Conservation (phyloP, 805 yeast species). For the Babjeviella inositovora region DNA sequence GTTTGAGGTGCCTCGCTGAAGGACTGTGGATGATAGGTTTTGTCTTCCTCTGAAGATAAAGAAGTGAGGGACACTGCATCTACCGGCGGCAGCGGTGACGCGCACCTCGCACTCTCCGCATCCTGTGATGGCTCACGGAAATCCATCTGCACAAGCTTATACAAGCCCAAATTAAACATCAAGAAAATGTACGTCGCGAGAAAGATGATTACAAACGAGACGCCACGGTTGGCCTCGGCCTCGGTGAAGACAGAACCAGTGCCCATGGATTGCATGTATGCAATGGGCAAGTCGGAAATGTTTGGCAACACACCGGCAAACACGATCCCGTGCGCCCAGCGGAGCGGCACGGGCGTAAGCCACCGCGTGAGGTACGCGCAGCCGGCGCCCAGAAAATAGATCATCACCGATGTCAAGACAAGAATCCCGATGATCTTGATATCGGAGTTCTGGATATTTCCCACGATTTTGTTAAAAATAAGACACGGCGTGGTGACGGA, state of each 20-base stretch:
- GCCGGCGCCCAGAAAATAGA: constrained; percentile 31
- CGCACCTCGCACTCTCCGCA: neutral
- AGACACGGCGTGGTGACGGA: constrained; percentile 51
- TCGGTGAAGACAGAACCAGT: constrained; percentile 17
- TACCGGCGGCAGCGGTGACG: neutral
- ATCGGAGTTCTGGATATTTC: constrained; percentile 43
- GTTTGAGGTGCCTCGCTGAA: too few relatives aligned
- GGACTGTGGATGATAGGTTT: too few relatives aligned
- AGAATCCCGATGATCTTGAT: constrained; percentile 58
- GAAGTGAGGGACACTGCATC: too few relatives aligned
- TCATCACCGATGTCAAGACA: constrained; percentile 24
- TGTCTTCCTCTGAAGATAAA: too few relatives aligned
- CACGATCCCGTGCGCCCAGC: constrained; percentile 58
- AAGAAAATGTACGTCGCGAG: constrained; percentile 31
- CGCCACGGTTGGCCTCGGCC: constrained; percentile 14
- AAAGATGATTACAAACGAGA: constrained; percentile 41
- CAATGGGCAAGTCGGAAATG: constrained; percentile 65
- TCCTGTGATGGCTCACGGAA: constrained; percentile 18
- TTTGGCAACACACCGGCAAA: constrained; percentile 63
- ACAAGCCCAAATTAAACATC: constrained; percentile 37
- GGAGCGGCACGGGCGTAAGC: constrained; percentile 35
- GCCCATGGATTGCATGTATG: constrained; percentile 53
- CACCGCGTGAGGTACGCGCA: constrained; percentile 8
- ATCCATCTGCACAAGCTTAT: constrained; percentile 31
- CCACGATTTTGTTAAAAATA: constrained; percentile 45